Evolutionary conservation across 768 basidiomycete species (phyloP), one percentile per base, ranked within the genome.

Genomic region (Tulasnella sp.): DNA sequence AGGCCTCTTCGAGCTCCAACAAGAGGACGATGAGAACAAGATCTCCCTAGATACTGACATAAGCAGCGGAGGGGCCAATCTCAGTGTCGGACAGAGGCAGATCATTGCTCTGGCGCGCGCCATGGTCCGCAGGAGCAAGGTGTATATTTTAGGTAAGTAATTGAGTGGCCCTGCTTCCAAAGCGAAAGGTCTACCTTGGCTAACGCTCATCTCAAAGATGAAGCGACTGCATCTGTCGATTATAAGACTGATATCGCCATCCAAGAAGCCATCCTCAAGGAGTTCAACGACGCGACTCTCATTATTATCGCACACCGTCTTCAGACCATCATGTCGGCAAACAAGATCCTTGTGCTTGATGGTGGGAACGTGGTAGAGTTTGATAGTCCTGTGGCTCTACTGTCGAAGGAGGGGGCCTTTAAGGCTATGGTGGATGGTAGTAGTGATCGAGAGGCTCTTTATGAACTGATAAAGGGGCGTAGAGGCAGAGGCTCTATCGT

Each of bases 271-370:
- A 74, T 84, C 53, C 72, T 80, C 9, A 71, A 71, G 24, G 74
- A 74, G 61, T 65, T 79, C 3, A 68, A 66, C 19, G 74, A 71
- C 49, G 73, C 74, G 0, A 83, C 81, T 0, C 68, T 83, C n/a
- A 69, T 83, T 27, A 82, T 79, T 15, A 74, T 84, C 38, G 82
- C 82, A 1, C 80, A 82, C 66, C 74, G 81, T 17, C 65, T 80
- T 7, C 73, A 75, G 58, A 82, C 77, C 7, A 77, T 83, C 60
- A 80, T 80, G 72, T 80, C 81, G 53, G 78, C 80, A 2, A 80
- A 83, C 66, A 78, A 78, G 63, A 78, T 83, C 46, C 73, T 82
- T 4, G 73, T 63, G 10, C 69, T 82, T 17, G 79, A 79, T 54
- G 75, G 73, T 27, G 80, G 81, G n/a, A 72, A 70, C 48, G 55